Evolutionary conservation across 1,284 basidiomycete genomes (phyloP), one percentile per base, ranked within the genome.

Genomic region (Pisolithus thermaeus): DNA sequence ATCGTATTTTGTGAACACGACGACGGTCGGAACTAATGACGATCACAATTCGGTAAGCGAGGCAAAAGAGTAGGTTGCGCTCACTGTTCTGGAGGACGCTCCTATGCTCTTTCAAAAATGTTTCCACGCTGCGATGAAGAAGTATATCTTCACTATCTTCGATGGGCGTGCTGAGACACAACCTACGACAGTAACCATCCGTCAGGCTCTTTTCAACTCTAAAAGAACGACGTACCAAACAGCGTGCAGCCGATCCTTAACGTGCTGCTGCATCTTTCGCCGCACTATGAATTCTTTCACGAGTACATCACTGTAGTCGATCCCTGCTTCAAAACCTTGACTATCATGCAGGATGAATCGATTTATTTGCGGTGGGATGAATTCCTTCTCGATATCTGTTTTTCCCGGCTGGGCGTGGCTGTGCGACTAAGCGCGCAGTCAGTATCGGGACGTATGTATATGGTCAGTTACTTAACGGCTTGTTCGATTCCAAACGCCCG

Each of bases 331-430:
- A 50, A 66, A 66, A 2, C 65, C 66, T 40, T 55, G 36, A 40
- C 62, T 61, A 43, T 68, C 66, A 39, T 67, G 66, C 2, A 68
- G 54, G 22, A 65, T 54, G 27, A 68, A 61, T 5, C 53, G 56
- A 11, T 43, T 30, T 36, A 65, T 67, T 14, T 54, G 50, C 6
- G 6, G 7, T 3, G 59, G 62, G 14, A 28, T 54, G 42, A 59
- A 54, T 45, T 56, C 61, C 8, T 37, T 27, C 1, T 58, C 44
- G 41, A 66, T 65, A 27, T 63, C 44, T 7, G 59, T 53, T 1
- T 49, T 20, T 43, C 63, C 66, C 16, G 20, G 41, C 49, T 7
- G 32, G 8, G 20, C 8, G 12, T 43, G 11, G 4, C 12, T 7
- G 9, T 7, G 3, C n/a, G 28, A 9, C 35, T 38, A 14, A 22